These are phyloP conservation scores for Clathrus columnatus DNA, from an alignment of 768 basidiomycete genomes.

Conservation along the genomic window DNA sequence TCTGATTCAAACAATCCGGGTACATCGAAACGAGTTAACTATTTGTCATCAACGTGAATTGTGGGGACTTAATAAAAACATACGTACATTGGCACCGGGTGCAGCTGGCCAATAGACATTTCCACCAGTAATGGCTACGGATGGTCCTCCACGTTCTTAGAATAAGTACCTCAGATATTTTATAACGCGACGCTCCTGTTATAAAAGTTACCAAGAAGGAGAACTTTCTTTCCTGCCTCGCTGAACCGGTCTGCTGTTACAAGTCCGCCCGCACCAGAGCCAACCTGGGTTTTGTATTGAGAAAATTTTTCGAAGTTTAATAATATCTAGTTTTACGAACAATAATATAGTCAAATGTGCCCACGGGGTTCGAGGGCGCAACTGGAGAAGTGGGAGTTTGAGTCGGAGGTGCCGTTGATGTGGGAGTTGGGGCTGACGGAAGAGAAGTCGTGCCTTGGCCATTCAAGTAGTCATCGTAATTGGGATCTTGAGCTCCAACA, in stretches of 20 bases:
- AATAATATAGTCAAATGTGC: conserved; percentile 26
- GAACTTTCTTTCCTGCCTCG: conserved; percentile 53
- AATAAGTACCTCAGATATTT: neutral
- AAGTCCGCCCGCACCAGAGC: conserved; percentile 50
- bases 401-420: conserved; percentile 34
- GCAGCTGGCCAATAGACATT: conserved; percentile 32
- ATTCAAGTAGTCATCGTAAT: conserved; percentile 42
- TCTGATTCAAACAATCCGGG: conserved; percentile 59
- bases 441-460: conserved; percentile 34
- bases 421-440: conserved; percentile 24
- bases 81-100: conserved; percentile 15
- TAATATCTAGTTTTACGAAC: conserved; percentile 14
- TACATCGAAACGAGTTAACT: conserved; percentile 60
- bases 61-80: neutral
- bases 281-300: conserved; percentile 22
- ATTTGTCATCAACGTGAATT: neutral
- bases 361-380: conserved; percentile 13
- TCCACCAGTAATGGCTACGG: conserved; percentile 50
- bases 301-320: neutral
- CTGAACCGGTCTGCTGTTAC: conserved; percentile 51
- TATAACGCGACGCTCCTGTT: neutral
- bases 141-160: conserved; percentile 54
- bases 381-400: conserved; percentile 30
- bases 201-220: conserved; percentile 30
- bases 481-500: conserved; percentile 31